Evolutionary conservation across 495 filamentous ascomycete species (phyloP), one percentile per base, ranked within the genome.

Genomic region (Aeminium ludgeri): DNA sequence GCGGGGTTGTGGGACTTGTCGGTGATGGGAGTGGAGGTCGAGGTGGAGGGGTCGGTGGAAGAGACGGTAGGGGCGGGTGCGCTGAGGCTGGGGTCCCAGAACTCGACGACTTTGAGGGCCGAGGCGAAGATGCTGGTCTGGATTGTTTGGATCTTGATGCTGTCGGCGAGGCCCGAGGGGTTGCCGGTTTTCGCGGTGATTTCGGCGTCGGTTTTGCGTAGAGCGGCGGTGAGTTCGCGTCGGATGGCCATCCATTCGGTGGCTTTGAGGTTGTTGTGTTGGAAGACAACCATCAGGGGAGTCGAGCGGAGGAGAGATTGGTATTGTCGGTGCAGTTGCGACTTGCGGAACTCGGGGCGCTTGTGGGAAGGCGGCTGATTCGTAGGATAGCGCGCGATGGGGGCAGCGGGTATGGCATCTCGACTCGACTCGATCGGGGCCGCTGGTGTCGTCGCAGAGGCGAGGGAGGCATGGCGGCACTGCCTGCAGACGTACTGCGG

Each of bases 291-390:
- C 54, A 93, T 78, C 18, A 96, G 62, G 34, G 89, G 86, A 13
- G 82, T 76, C 29, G 86, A 86, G 32, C 82, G 84, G 45, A 97
- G 74, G 45, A 95, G 68, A 6, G 91, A 91, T 43, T 86, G 87
- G 65, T 97, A 97, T 59, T 80, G 73, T 36, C 89, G 77, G 49
- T 91, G 78, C 33, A 97, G 77, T 59, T 96, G 87, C n/a, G 87
- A 78, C 65, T 95, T 92, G 47, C 89, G 82, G 55, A 76, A 72
- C 49, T 91, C 79, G 30, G 87, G 73, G 23, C 76, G 79, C 50
- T 84, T 79, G 59, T 89, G 76, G 25, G 84, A 95, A 8, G 86
- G 86, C 1, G 86, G 86, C 60, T 92, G 86, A 0, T 75, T 81
- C 5, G 72, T 67, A 20, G 82, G 77, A 46, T 63, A 71, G 47